phyloP scores from a whole-genome alignment of 148 eudicot genomes.

The Chenopodium suecicum region DNA sequence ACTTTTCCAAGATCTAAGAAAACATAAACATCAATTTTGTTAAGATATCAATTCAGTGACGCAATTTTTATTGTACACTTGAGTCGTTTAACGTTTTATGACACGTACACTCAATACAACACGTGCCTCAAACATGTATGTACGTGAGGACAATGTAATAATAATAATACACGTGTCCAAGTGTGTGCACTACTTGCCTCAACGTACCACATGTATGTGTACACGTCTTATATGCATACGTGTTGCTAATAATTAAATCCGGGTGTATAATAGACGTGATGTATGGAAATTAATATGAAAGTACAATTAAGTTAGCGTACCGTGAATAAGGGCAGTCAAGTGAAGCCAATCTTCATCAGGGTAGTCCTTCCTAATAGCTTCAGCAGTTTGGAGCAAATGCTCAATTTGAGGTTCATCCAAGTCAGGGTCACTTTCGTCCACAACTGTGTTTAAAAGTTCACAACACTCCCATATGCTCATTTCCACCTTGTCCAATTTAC shows the following conservation, averaged over 20 bases:
- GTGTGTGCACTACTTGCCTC: too few species aligned
- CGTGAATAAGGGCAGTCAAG: conserved; percentile 88
- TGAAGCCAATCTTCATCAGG: conserved; percentile 94
- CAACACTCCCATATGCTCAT: conserved; percentile 99
- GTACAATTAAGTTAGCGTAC: conserved; percentile 27
- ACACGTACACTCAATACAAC: neutral
- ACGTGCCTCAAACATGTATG: neutral
- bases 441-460: conserved; percentile 73
- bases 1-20: conserved; percentile 88
- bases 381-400: conserved; percentile 90
- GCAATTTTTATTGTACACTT: neutral
- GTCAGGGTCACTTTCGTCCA: conserved; percentile 94
- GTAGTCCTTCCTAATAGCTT: conserved; percentile 78
- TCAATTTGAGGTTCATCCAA: conserved; percentile 93
- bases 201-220: neutral
- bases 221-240: neutral
- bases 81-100: neutral
- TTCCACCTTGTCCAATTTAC: conserved; percentile 65
- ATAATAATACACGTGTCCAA: too few species aligned
- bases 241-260: neutral
- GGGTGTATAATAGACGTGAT: neutral
- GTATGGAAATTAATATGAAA: neutral
- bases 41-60: neutral
- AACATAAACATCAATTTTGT: neutral
- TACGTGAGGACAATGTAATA: neutral